Conservation (phyloP, 2,329 filamentous ascomycete genomes). For the Chaetomium sp. region DNA sequence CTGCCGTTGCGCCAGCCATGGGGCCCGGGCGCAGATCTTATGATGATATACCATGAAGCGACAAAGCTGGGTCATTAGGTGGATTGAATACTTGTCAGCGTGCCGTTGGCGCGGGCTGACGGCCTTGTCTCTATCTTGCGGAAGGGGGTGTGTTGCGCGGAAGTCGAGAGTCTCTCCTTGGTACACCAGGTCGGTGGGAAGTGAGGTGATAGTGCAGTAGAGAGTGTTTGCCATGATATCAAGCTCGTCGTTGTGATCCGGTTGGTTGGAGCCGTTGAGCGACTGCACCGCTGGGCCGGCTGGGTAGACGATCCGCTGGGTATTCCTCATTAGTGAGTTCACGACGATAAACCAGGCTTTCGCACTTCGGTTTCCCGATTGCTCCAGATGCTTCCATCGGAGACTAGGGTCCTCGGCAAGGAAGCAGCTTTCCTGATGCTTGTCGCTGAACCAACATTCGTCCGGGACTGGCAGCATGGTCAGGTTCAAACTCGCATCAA, state of each 20-base stretch:
- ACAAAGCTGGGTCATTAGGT: constrained; percentile 8
- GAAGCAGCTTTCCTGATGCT: constrained; percentile 10
- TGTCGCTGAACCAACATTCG: neutral
- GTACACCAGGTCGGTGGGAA: neutral
- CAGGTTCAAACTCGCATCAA: constrained; percentile 1
- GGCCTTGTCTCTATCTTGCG: too few relatives aligned
- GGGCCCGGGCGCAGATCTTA: constrained; percentile 3
- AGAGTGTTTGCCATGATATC: constrained; percentile 8
- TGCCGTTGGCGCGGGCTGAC: neutral
- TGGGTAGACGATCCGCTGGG: constrained; percentile 10
- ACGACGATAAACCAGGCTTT: constrained; percentile 12
- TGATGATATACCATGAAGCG: constrained; percentile 12
- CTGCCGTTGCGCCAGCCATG: constrained; percentile 5
- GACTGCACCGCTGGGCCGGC: neutral
- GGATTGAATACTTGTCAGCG: constrained; percentile 3
- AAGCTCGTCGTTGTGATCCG: neutral
- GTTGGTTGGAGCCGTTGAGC: neutral
- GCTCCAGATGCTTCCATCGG: constrained; percentile 2
- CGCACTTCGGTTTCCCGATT: constrained; percentile 2
- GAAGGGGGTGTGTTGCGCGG: neutral
- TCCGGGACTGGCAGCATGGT: constrained; percentile 1
- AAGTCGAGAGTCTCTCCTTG: constrained; percentile 10
- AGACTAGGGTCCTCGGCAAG: constrained; percentile 6
- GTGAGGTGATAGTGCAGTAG: neutral
- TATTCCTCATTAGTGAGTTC: constrained; percentile 8